Conservation (phyloP, 495 filamentous ascomycete species). For the Neurospora africana region DNA sequence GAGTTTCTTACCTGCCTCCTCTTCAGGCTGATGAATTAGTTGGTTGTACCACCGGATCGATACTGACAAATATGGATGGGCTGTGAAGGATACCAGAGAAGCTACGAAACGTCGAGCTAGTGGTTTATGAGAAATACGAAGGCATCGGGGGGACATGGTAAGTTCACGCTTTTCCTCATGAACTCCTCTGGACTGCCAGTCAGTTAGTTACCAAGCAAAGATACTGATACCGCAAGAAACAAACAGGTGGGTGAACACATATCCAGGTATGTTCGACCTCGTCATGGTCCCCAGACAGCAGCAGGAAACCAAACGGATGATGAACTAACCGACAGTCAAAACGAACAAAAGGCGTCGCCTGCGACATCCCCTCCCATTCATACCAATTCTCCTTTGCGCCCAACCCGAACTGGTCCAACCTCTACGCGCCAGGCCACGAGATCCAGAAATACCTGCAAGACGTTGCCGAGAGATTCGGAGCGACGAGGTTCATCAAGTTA, state of each 20-base stretch:
- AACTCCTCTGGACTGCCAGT: not conserved
- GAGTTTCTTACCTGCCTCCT: not conserved
- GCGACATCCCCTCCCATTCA: constrained; percentile 37
- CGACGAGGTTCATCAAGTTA: constrained; percentile 37
- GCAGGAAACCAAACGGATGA: not conserved
- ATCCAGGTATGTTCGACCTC: constrained; percentile 24
- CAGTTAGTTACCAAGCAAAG: not conserved
- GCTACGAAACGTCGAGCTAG: constrained; percentile 31
- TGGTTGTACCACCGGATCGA: not conserved
- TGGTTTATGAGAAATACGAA: constrained; percentile 35
- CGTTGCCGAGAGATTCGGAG: constrained; percentile 49
- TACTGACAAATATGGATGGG: constrained; percentile 4
- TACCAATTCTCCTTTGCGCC: constrained; percentile 63
- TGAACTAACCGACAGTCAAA: not conserved
- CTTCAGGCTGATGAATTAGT: not conserved
- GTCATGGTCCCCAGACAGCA: not conserved
- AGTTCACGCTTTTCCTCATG: not conserved
- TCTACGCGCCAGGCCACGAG: constrained; percentile 55
- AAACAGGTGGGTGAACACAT: constrained; percentile 30
- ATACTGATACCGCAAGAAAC: not conserved
- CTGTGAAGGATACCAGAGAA: constrained; percentile 29
- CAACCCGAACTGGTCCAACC: constrained; percentile 51
- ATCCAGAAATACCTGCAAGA: constrained; percentile 49
- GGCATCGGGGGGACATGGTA: constrained; percentile 34
- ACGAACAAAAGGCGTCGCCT: constrained; percentile 25